Conservation (phyloP, 208 protist species). For the Leishmania gerbilli region DNA sequence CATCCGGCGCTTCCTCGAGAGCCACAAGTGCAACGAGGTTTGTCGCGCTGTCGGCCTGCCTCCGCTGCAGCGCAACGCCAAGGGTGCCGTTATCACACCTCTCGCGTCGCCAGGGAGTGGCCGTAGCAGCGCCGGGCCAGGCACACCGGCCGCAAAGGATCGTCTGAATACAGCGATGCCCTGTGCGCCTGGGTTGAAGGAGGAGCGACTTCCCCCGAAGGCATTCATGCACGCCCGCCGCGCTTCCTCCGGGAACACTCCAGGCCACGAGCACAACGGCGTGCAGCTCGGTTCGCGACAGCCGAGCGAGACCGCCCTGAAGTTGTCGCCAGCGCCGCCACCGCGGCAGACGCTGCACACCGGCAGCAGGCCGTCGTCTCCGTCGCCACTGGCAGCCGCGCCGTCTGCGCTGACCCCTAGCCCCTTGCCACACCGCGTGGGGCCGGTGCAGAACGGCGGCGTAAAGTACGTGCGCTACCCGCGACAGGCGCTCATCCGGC, state of each 20-base stretch:
- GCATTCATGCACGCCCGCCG: constrained; percentile 18
- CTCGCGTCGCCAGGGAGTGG: constrained; percentile 7
- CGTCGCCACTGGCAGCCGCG: neutral
- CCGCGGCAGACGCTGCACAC: constrained; percentile 11
- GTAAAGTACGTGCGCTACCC: constrained; percentile 35
- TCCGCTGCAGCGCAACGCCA: constrained; percentile 28
- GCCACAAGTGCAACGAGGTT: constrained; percentile 86
- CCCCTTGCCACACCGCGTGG: neutral
- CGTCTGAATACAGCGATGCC: neutral
- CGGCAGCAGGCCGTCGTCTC: constrained; percentile 1
- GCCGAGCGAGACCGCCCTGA: constrained; percentile 4
- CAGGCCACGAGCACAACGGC: neutral
- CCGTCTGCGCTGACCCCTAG: neutral
- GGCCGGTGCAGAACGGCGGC: constrained; percentile 7
- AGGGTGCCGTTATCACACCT: constrained; percentile 8
- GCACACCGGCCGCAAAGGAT: constrained; percentile 11
- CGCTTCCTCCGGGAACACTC: constrained; percentile 1
- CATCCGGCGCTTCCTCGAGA: constrained; percentile 71
- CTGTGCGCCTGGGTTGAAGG: constrained; percentile 18
- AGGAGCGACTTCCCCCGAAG: constrained; percentile 55
- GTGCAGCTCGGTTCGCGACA: neutral
- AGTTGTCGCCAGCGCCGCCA: neutral
- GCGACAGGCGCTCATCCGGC: constrained; percentile 27
- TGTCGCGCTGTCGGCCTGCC: constrained; percentile 68
- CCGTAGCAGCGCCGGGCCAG: constrained; percentile 10